A percentile compares a stretch with the other conserved stretches of the same genome.
Conservation (phyloP, 148 eudicot genomes). For the Rhododendron ferrugineum region DNA sequence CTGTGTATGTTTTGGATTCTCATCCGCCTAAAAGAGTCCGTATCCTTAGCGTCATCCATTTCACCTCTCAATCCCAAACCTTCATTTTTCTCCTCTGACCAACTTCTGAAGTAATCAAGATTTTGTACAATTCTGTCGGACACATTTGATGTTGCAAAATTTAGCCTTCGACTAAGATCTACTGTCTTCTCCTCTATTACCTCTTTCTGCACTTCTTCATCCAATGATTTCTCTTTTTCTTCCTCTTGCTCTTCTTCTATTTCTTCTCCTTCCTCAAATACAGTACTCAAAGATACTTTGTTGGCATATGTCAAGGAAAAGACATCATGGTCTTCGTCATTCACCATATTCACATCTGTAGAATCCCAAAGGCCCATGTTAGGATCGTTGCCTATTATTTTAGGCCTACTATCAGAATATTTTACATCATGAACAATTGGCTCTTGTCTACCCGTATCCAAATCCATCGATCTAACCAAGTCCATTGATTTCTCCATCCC, state of each 20-base stretch:
- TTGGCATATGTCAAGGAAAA: conserved; percentile 26
- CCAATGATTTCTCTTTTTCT: conserved; percentile 30
- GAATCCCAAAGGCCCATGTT: conserved; percentile 10
- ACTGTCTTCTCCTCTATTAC: conserved; percentile 80
- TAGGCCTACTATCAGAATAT: conserved; percentile 24
- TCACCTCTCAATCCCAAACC: conserved; percentile 3
- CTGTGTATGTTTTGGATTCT: conserved; percentile 83
- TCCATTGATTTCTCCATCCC: conserved; percentile 97
- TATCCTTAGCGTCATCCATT: conserved; percentile 13
- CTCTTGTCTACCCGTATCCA: conserved; percentile 61
- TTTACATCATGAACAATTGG: conserved; percentile 34
- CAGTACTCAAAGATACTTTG: conserved; percentile 65
- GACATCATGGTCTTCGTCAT: conserved; percentile 10
- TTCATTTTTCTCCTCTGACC: conserved; percentile 6
- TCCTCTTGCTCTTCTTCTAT: conserved; percentile 43
- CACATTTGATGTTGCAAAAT: conserved; percentile 1
- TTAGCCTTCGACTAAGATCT: conserved; percentile 5
- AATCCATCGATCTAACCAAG: conserved; percentile 38
- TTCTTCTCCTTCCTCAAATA: conserved; percentile 81
- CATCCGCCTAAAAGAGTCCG: conserved; percentile 39
- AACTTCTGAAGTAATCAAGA: conserved; percentile 10
- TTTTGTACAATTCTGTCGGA: not conserved
- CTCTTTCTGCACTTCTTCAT: conserved; percentile 78
- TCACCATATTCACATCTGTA: conserved; percentile 1
- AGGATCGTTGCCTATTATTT: conserved; percentile 3